These are phyloP conservation scores for Exutisphaerella laricina DNA, from an alignment of 2,329 filamentous ascomycete species.

Conservation along the genomic window DNA sequence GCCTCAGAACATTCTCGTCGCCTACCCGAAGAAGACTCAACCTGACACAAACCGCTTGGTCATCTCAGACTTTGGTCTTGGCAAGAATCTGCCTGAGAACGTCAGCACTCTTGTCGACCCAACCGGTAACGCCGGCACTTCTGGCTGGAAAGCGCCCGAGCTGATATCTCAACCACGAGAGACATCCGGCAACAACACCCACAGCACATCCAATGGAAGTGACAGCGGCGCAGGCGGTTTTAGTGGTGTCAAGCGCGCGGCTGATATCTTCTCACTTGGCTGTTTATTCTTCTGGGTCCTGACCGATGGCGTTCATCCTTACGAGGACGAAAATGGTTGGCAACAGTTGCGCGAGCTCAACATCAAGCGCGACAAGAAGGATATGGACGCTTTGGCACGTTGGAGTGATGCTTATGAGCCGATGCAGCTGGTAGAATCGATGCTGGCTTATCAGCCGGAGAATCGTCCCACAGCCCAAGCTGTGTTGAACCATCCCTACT, in stretches of 20 bases:
- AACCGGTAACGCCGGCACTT: conserved; percentile 88
- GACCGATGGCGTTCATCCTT: conserved; percentile 85
- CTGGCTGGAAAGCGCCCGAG: conserved; percentile 94
- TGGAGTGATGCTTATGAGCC: conserved; percentile 84
- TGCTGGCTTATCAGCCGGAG: conserved; percentile 64
- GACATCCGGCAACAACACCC: conserved; percentile 39
- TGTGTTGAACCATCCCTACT: conserved; percentile 91
- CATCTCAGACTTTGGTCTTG: conserved; percentile 95
- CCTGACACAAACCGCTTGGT: conserved; percentile 68
- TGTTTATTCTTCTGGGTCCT: conserved; percentile 99
- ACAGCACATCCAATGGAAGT: conserved; percentile 45
- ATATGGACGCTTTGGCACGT: conserved; percentile 44
- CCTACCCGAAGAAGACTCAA: conserved; percentile 61
- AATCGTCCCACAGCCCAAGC: conserved; percentile 66
- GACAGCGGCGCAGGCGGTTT: conserved; percentile 47
- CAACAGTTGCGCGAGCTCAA: conserved; percentile 83
- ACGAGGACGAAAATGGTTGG: conserved; percentile 88
- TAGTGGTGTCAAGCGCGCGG: conserved; percentile 85
- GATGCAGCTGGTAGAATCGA: conserved; percentile 75
- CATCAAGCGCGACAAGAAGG: conserved; percentile 81
- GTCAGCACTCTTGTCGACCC: conserved; percentile 94
- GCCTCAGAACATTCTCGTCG: conserved; percentile 92
- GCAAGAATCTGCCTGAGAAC: conserved; percentile 91
- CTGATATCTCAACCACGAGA: conserved; percentile 60
- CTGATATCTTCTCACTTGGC: conserved; percentile 95